Conservation (phyloP, 2,329 filamentous ascomycete genomes). For the Trichoderma cornu-damae region DNA sequence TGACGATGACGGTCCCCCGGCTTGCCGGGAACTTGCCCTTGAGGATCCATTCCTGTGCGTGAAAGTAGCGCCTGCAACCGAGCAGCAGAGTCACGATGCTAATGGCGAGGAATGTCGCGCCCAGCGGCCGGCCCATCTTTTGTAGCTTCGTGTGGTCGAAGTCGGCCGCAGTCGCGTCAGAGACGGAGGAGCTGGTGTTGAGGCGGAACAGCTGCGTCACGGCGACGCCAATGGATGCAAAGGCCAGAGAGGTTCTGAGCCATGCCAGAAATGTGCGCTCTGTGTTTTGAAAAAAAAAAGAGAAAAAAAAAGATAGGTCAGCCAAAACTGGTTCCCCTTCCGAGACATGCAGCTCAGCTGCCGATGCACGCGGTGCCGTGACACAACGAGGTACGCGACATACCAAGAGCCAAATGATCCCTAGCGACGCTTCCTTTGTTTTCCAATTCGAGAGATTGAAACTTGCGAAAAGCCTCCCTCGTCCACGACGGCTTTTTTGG, state of each 20-base stretch:
- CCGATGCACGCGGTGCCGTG: background rate
- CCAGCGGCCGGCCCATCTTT: slow-evolving; percentile 66
- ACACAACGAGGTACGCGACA: slow-evolving; percentile 19
- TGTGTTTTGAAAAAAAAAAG: no score
- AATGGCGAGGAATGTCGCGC: slow-evolving; percentile 70
- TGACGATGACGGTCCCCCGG: slow-evolving; percentile 66
- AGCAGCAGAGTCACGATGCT: slow-evolving; percentile 69
- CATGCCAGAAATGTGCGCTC: slow-evolving; percentile 82
- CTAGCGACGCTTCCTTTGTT: slow-evolving; percentile 81
- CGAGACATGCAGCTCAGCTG: slow-evolving; percentile 6
- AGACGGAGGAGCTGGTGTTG: slow-evolving; percentile 51
- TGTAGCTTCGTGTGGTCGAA: slow-evolving; percentile 45
- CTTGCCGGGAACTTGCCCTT: slow-evolving; percentile 75
- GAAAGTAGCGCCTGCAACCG: slow-evolving; percentile 73
- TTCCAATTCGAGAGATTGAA: slow-evolving; percentile 67
- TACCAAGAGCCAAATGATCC: slow-evolving; percentile 76
- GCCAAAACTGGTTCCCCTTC: background rate
- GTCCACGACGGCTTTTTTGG: slow-evolving; percentile 41
- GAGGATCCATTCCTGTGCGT: slow-evolving; percentile 74
- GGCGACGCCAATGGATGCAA: slow-evolving; percentile 76
- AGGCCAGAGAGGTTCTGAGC: slow-evolving; percentile 75
- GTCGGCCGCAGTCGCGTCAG: slow-evolving; percentile 23
- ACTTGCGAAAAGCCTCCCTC: slow-evolving; percentile 42
- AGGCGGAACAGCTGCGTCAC: slow-evolving; percentile 81
- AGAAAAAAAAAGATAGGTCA: slow-evolving; percentile 1